Percentiles rank a stretch among this genome's conserved stretches.
phyloP scores from a whole-genome alignment of 2,329 filamentous ascomycete genomes.

The Beauveria sp. region DNA sequence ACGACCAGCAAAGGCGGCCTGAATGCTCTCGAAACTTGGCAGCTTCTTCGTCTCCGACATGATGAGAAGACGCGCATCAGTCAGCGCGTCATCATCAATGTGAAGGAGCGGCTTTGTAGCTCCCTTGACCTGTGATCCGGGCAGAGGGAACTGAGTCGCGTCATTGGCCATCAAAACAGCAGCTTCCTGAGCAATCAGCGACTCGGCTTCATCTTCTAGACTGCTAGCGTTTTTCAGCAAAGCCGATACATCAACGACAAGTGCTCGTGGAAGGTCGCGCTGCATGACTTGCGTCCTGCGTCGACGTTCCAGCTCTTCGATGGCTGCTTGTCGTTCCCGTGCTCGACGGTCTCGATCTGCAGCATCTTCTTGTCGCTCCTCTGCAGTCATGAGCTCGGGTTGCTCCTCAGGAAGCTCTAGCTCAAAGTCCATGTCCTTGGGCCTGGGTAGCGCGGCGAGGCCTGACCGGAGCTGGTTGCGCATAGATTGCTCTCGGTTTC shows the following conservation, averaged over 20 bases:
- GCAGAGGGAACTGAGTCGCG: conserved; percentile 64
- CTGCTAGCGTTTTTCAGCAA: conserved; percentile 57
- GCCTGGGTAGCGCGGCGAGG: conserved; percentile 79
- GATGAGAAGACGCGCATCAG: conserved; percentile 69
- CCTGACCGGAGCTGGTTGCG: conserved; percentile 62
- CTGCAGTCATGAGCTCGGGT: conserved; percentile 44
- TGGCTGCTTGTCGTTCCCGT: conserved; percentile 62
- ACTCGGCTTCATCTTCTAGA: conserved; percentile 55
- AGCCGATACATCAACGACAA: conserved; percentile 59
- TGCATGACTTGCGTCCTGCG: conserved; percentile 90
- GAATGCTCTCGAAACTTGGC: conserved; percentile 42
- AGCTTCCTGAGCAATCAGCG: conserved; percentile 67
- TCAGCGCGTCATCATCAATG: conserved; percentile 64
- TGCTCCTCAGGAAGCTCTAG: conserved; percentile 83
- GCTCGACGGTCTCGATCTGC: conserved; percentile 76
- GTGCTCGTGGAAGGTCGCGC: conserved; percentile 69
- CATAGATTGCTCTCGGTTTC: conserved; percentile 59
- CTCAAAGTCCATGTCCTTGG: conserved; percentile 91
- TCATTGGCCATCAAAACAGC: conserved; percentile 77
- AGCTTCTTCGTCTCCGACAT: conserved; percentile 56
- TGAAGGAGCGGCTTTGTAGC: conserved; percentile 49
- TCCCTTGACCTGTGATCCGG: conserved; percentile 57
- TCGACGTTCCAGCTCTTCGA: conserved; percentile 69
- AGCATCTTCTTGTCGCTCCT: conserved; percentile 48
- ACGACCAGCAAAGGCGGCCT: conserved; percentile 44